These are phyloP conservation scores for Termitomyces sp. DNA, from an alignment of 768 basidiomycete genomes.

Conservation along the genomic window DNA sequence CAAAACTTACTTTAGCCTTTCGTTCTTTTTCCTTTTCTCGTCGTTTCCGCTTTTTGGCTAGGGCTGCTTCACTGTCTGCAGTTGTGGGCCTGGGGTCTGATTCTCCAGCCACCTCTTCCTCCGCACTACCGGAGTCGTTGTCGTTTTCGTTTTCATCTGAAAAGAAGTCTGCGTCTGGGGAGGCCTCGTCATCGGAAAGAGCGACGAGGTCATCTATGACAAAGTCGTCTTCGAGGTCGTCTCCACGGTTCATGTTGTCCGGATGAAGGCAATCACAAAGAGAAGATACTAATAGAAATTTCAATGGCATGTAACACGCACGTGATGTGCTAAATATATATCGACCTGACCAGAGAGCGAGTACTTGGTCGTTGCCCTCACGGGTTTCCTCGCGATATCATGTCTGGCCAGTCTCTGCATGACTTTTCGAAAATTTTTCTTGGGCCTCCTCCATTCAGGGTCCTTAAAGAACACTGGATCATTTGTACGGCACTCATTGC, in stretches of 20 bases:
- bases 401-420: conserved; percentile 5
- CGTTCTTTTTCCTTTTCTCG: conserved; percentile 73
- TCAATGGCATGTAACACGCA: conserved; percentile 2
- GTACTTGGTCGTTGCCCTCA: no score
- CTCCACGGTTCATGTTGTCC: conserved; percentile 35
- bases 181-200: conserved; percentile 57
- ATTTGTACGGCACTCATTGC: conserved; percentile 13
- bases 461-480: conserved; percentile 12
- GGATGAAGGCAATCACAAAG: conserved; percentile 6
- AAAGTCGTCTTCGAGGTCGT: conserved; percentile 86
- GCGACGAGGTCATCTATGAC: conserved; percentile 66
- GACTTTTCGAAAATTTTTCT: background rate
- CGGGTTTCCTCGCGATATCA: conserved; percentile 4
- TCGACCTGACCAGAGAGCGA: no score
- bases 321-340: conserved; percentile 15
- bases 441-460: conserved; percentile 1
- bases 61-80: conserved; percentile 17
- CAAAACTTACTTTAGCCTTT: conserved; percentile 55
- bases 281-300: background rate
- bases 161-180: conserved; percentile 26
- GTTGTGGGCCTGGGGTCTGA: conserved; percentile 6
- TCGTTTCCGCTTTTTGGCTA: conserved; percentile 67
- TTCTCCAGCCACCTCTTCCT: conserved; percentile 23
- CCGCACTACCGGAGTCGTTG: conserved; percentile 30
- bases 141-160: conserved; percentile 28